Conservation (phyloP, 352 stramenopile genomes). For the Phytophthora tentaculata region DNA sequence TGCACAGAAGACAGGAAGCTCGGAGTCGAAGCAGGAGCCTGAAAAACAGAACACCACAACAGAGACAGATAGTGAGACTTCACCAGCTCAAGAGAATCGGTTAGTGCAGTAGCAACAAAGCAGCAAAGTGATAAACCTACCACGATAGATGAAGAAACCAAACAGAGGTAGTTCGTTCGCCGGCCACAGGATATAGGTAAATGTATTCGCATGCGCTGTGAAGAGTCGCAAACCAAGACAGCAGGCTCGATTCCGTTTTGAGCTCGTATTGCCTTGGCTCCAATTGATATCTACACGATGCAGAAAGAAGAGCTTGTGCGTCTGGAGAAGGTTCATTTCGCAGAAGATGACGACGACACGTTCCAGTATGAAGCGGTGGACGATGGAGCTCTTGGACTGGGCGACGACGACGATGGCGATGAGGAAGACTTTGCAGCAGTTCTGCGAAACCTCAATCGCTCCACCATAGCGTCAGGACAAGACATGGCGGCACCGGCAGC, state of each 20-base stretch:
- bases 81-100: slow-evolving; percentile 1
- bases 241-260: slow-evolving; percentile 13
- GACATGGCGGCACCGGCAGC: slow-evolving; percentile 15
- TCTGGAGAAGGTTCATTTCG: slow-evolving; percentile 86
- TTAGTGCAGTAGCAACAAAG: slow-evolving; percentile 8
- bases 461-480: slow-evolving; percentile 44
- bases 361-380: slow-evolving; percentile 87
- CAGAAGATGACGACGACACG: slow-evolving; percentile 81
- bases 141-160: slow-evolving; percentile 16
- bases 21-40: slow-evolving; percentile 9
- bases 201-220: slow-evolving; percentile 29
- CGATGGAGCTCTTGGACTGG: slow-evolving; percentile 53
- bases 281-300: slow-evolving; percentile 26
- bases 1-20: slow-evolving; percentile 13
- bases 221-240: slow-evolving; percentile 27
- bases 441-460: slow-evolving; percentile 75
- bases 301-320: slow-evolving; percentile 82
- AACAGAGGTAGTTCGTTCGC: slow-evolving; percentile 21
- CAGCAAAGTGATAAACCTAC: slow-evolving; percentile 10
- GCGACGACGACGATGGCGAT: slow-evolving; percentile 84
- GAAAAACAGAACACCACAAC: not conserved
- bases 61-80: slow-evolving; percentile 3
- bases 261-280: no score
- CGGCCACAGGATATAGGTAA: slow-evolving; percentile 18
- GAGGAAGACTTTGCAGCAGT: slow-evolving; percentile 90